Evolutionary conservation across 1,284 basidiomycete species (phyloP).

Genomic region (Clitocybe nebularis): DNA sequence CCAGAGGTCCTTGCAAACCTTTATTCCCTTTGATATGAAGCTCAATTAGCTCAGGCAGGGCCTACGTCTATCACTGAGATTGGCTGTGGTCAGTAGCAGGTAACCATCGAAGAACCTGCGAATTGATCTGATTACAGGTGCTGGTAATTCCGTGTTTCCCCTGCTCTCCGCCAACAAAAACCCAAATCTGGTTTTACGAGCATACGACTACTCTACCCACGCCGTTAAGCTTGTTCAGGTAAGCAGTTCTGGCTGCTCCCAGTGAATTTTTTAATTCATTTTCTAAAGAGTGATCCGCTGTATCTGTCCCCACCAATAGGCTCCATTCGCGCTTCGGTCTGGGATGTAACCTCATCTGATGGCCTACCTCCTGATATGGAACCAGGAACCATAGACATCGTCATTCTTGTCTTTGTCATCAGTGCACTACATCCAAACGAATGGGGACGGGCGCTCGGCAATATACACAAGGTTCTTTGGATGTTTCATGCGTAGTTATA

Average conservation of each 20-base stretch:
- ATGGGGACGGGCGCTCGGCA: constrained; percentile 84
- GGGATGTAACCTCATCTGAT: constrained; percentile 78
- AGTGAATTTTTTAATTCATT: not conserved
- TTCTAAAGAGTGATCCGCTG: constrained; percentile 53
- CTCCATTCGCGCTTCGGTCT: constrained; percentile 77
- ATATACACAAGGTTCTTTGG: constrained; percentile 67
- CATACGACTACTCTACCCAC: constrained; percentile 89
- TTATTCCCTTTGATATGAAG: constrained; percentile 2
- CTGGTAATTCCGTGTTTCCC: constrained; percentile 94
- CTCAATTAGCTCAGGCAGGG: constrained; percentile 57
- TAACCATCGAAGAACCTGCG: not conserved
- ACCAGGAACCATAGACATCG: constrained; percentile 75
- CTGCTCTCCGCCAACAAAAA: constrained; percentile 83
- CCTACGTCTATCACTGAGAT: constrained; percentile 75
- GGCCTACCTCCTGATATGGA: constrained; percentile 63
- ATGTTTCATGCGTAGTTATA: not conserved
- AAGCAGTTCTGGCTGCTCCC: constrained; percentile 8
- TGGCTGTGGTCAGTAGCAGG: constrained; percentile 66
- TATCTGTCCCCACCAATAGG: constrained; percentile 70
- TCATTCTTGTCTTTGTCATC: constrained; percentile 93
- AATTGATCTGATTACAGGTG: constrained; percentile 42
- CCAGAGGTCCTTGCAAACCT: constrained; percentile 48
- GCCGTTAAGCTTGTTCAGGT: constrained; percentile 92
- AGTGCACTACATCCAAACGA: constrained; percentile 93
- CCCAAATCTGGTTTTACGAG: constrained; percentile 66